Evolutionary conservation across 2,329 filamentous ascomycete species (phyloP).

Genomic region (Elsinoe perseae): DNA sequence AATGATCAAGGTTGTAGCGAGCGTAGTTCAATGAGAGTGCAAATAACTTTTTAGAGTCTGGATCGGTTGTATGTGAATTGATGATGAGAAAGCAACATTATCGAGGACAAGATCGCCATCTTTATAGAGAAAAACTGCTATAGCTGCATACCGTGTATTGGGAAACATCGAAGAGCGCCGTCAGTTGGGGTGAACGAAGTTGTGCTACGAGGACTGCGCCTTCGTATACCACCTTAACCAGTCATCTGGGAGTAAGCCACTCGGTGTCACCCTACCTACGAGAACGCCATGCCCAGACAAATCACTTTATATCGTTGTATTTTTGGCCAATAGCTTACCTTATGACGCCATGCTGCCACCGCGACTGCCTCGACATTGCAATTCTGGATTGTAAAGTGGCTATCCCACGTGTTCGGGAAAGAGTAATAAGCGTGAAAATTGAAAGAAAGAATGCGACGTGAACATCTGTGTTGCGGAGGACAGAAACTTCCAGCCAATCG

Average conservation of each 20-base stretch:
- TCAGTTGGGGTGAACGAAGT: background rate
- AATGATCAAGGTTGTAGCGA: background rate
- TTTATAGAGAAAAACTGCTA: background rate
- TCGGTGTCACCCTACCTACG: conserved; percentile 4
- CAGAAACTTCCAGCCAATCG: conserved; percentile 2
- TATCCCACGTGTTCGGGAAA: background rate
- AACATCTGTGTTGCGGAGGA: background rate
- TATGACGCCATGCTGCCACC: background rate
- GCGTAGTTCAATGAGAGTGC: background rate
- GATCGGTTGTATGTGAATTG: background rate
- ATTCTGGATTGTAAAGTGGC: background rate
- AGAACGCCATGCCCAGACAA: background rate
- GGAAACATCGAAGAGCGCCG: background rate
- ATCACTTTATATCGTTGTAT: background rate
- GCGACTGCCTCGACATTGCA: background rate
- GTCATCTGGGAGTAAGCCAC: conserved; percentile 3
- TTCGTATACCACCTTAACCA: conserved; percentile 6
- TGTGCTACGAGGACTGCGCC: background rate
- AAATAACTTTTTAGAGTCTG: background rate
- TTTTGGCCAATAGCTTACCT: background rate
- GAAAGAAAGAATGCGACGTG: background rate
- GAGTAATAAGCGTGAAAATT: background rate
- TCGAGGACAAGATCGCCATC: background rate
- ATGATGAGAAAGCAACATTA: background rate
- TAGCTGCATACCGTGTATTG: background rate